phyloP scores from a whole-genome alignment of 2,329 filamentous ascomycete species.

The Escovopsis sp. region DNA sequence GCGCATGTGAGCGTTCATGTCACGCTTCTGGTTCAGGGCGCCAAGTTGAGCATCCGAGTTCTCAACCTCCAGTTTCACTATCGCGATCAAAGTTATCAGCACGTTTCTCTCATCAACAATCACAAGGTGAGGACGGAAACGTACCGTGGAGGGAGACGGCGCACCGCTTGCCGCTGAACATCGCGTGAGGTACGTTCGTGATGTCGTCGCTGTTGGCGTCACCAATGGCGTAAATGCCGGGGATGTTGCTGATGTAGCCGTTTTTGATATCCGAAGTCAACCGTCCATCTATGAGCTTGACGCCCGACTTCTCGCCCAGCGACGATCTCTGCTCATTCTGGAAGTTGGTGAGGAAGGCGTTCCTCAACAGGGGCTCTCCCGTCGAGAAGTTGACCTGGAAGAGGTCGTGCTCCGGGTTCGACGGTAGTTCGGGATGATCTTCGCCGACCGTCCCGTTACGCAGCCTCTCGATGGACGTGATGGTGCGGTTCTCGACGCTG shows the following conservation, averaged over 20 bases:
- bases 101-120: conserved; percentile 3
- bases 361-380: conserved; percentile 29
- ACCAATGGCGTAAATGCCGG: conserved; percentile 42
- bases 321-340: conserved; percentile 30
- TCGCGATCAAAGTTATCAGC: not conserved
- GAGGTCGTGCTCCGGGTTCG: conserved; percentile 34
- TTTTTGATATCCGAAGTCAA: conserved; percentile 25
- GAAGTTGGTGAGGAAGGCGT: conserved; percentile 38
- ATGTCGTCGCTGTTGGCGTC: conserved; percentile 45
- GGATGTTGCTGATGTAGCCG: conserved; percentile 36
- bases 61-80: conserved; percentile 29
- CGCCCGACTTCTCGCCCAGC: conserved; percentile 32
- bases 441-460: conserved; percentile 21
- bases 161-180: conserved; percentile 43
- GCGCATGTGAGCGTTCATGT: conserved; percentile 19
- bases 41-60: conserved; percentile 21
- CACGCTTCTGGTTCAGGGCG: conserved; percentile 11
- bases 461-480: conserved; percentile 32
- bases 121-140: conserved; percentile 10
- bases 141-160: conserved; percentile 43
- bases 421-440: conserved; percentile 27
- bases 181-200: conserved; percentile 46
- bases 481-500: conserved; percentile 40
- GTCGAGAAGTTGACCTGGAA: conserved; percentile 39
- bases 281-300: conserved; percentile 28